Evolutionary conservation across 257 asterid species (phyloP).

Genomic region (Paraleonurus japonicus): DNA sequence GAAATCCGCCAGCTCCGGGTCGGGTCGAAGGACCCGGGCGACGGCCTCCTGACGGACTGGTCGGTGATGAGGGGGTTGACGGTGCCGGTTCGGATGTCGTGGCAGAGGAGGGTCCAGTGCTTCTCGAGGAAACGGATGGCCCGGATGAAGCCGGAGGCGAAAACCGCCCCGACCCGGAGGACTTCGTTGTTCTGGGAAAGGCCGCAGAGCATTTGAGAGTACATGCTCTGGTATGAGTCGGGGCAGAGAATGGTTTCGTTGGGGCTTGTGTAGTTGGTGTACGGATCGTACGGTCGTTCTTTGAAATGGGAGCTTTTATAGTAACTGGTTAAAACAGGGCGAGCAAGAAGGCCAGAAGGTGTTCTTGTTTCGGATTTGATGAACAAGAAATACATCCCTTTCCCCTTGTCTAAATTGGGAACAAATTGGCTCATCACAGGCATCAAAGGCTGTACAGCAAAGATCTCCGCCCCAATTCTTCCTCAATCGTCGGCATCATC

Average conservation of each 20-base stretch:
- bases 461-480: constrained; percentile 66
- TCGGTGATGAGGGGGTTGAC: constrained; percentile 59
- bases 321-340: constrained; percentile 85
- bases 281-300: constrained; percentile 73
- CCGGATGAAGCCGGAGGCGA: constrained; percentile 88
- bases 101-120: constrained; percentile 64
- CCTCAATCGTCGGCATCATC: constrained; percentile 91
- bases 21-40: constrained; percentile 51
- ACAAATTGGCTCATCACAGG: constrained; percentile 88
- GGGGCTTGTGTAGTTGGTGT: constrained; percentile 93
- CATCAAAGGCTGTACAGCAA: constrained; percentile 83
- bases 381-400: constrained; percentile 88
- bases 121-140: constrained; percentile 80
- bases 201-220: constrained; percentile 93
- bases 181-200: constrained; percentile 60
- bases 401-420: constrained; percentile 70
- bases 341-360: constrained; percentile 77
- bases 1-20: constrained; percentile 61
- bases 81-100: constrained; percentile 64
- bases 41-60: constrained; percentile 53
- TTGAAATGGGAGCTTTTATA: constrained; percentile 84
- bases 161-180: constrained; percentile 93
- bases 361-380: constrained; percentile 74
- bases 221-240: constrained; percentile 92
- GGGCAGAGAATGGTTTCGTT: constrained; percentile 78